These are phyloP conservation scores for Penicillium salamii DNA, from an alignment of 495 filamentous ascomycete species.

Conservation along the genomic window DNA sequence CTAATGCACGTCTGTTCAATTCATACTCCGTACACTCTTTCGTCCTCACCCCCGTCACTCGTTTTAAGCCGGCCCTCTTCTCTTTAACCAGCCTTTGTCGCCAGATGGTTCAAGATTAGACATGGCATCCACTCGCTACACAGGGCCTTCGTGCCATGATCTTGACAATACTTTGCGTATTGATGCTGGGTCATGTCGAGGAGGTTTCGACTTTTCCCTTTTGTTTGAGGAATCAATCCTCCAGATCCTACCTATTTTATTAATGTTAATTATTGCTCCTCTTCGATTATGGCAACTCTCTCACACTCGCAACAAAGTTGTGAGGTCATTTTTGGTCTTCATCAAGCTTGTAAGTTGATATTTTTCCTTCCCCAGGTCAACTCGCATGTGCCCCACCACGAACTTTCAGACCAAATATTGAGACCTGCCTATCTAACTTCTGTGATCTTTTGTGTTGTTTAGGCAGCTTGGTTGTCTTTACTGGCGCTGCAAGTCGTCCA, in stretches of 20 bases:
- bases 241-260: constrained; percentile 44
- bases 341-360: constrained; percentile 42
- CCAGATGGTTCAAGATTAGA: constrained; percentile 25
- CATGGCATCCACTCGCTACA: constrained; percentile 26
- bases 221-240: constrained; percentile 58
- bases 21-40: constrained; percentile 9
- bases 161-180: constrained; percentile 45
- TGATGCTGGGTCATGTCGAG: constrained; percentile 42
- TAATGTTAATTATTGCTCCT: constrained; percentile 48
- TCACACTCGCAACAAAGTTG: constrained; percentile 45
- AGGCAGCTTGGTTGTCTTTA: constrained; percentile 43
- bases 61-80: constrained; percentile 10
- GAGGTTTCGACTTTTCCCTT: constrained; percentile 60
- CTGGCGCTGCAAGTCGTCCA: constrained; percentile 44
- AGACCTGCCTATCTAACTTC: not conserved
- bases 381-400: not conserved
- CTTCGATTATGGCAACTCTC: constrained; percentile 45
- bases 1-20: constrained; percentile 10
- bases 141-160: constrained; percentile 27
- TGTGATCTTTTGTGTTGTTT: not conserved
- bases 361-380: not conserved
- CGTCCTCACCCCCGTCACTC: constrained; percentile 10
- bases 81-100: constrained; percentile 10
- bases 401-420: too few species aligned
- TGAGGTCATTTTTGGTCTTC: constrained; percentile 31